Evolutionary conservation across 345 rosid genomes (phyloP), one percentile per base, ranked within the genome.

Genomic region (Citrus medica): DNA sequence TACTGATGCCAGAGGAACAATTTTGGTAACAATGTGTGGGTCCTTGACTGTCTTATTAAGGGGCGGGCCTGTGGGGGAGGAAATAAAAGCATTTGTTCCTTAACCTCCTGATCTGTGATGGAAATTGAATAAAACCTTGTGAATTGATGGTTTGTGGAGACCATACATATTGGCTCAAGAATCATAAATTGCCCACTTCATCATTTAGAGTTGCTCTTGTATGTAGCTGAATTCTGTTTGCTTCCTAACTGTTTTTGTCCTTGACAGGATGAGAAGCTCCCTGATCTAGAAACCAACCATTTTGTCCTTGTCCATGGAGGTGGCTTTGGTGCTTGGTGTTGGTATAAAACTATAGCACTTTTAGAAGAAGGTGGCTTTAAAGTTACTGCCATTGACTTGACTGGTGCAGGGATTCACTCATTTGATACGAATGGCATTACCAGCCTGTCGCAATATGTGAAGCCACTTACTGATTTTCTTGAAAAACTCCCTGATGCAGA

Each of bases 321-420:
- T 64, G 98, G 98, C 37, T 96, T 91, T 82, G 99, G 99, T 2
- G 99, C 99, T 72, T 96, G 99, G 99, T 94, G 99, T 82, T 96
- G 99, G 99, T 96, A 96, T 80, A 96, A 94, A 87, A 88, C 98
- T 69, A 92, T 96, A 56, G 94, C 99, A 51, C 93, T 90, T 78
- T 90, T 96, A 28, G 98, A 96, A 79, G 99, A 92, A 83, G 87
- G 83, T 67, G 98, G 98, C 80, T 92, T 88, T 85, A 91, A 78
- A 88, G 99, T 93, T 71, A 90, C 98, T 37, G 98, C 99, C 32
- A 35, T 96, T 71, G 98, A 96, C 81, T 88, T 96, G 81, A 88
- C 97, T 22, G 99, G 99, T 85, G 93, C 98, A 3, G 99, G 99
- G 76, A 87, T 92, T 82, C 90, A 92, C 82, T 94, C 94, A 1